These are phyloP conservation scores for Neurospora sp. DNA, from an alignment of 495 filamentous ascomycete species.

Conservation along the genomic window DNA sequence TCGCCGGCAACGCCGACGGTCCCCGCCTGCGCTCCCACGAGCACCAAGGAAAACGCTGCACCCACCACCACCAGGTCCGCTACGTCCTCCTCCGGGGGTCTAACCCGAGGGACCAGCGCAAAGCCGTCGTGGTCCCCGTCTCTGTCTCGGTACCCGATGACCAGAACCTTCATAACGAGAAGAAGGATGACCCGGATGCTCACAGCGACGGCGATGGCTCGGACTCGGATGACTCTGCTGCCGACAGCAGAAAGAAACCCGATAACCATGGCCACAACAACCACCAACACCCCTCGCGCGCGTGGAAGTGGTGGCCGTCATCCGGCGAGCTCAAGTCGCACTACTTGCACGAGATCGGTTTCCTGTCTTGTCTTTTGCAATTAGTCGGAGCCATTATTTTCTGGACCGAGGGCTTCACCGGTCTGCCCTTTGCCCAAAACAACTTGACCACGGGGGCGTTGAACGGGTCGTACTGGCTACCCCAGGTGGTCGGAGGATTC, in stretches of 20 bases:
- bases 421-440: slow-evolving; percentile 47
- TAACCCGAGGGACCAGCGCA: background rate
- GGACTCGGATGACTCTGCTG: background rate
- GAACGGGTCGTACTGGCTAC: slow-evolving; percentile 55
- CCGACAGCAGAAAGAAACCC: too few relatives aligned
- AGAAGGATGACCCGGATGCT: background rate
- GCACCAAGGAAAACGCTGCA: slow-evolving; percentile 28
- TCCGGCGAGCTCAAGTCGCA: slow-evolving; percentile 46
- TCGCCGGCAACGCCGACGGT: slow-evolving; percentile 23
- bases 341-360: slow-evolving; percentile 59
- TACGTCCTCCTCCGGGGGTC: slow-evolving; percentile 1
- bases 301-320: slow-evolving; percentile 55
- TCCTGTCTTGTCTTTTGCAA: slow-evolving; percentile 52
- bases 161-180: background rate
- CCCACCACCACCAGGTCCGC: slow-evolving; percentile 40
- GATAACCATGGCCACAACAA: background rate
- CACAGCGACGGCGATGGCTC: background rate
- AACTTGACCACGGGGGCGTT: slow-evolving; percentile 20
- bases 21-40: slow-evolving; percentile 18
- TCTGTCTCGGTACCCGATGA: background rate
- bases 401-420: slow-evolving; percentile 59
- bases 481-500: slow-evolving; percentile 55
- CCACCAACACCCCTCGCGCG: background rate
- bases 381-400: slow-evolving; percentile 55
- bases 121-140: background rate